Base-by-base conservation (phyloP, 306 rosid genomes). In the Parietaria judaica region DNA sequence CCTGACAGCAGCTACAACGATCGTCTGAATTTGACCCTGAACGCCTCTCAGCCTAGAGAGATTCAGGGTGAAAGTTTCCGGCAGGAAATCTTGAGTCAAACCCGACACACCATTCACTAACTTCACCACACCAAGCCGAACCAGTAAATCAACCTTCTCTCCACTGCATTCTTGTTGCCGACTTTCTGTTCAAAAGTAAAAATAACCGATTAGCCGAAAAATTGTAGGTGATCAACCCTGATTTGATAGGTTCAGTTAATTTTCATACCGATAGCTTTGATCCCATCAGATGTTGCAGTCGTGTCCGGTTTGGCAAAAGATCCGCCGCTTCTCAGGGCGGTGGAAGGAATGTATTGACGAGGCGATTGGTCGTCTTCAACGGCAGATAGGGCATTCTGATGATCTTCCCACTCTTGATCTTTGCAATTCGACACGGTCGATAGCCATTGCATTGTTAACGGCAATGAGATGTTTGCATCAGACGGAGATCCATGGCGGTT, bases 351-450 rank as follows among this genome's bases (percentile, higher is more conserved):
- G 72, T 61, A 63, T n/a, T 74, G 84, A 59, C 72, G 90, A 54
- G 80, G 70, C 52, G 84, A 76, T 63, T 16, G 69, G 55, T 66
- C 83, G 51, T 48, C 2, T 11, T 38, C 66, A 76, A 79, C 78
- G 46, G 82, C 66, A 43, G 80, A 74, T 65, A 72, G 69, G 39
- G 69, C 62, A 55, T 49, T 72, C 13, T 38, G 44, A 51, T 88
- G 86, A 47, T 86, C 96, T 72, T 78, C 86, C 99, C 99, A 92
- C 62, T 86, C 99, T 67, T 64, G 90, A 77, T 82, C 85, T 79
- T 79, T 88, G 74, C 77, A 56, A 70, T 60, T 71, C 81, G 77
- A 75, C 59, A 81, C 74, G 62, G 85, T 79, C 38, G 90, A 84
- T 59, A 92, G 73, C 99, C 96, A 92, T 59, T 74, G 88, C 63